These are phyloP conservation scores for Trichoderma hamatum DNA, from an alignment of 2,329 filamentous ascomycete species.

Conservation along the genomic window DNA sequence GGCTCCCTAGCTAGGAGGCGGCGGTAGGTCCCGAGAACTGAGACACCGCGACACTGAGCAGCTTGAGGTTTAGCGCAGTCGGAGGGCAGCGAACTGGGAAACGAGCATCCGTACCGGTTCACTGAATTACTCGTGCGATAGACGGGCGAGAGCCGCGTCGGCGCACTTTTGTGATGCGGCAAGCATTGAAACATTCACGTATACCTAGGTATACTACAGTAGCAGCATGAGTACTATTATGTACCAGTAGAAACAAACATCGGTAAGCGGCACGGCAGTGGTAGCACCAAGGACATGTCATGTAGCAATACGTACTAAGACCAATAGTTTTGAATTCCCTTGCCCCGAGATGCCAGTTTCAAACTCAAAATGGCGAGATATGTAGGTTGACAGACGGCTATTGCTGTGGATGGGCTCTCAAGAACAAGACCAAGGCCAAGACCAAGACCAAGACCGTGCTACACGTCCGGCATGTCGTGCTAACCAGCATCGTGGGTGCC, in stretches of 20 bases:
- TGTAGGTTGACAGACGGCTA: background rate
- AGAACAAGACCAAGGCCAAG: background rate
- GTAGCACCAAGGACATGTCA: background rate
- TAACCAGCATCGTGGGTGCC: background rate
- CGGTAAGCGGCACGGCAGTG: too few relatives aligned
- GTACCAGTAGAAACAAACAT: background rate
- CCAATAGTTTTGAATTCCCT: background rate
- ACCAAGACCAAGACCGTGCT: background rate
- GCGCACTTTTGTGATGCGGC: background rate
- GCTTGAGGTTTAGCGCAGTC: conserved; percentile 4
- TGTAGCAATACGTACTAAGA: background rate
- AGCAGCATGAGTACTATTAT: too few relatives aligned
- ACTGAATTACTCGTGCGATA: background rate
- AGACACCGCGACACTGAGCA: conserved; percentile 17
- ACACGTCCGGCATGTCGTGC: background rate
- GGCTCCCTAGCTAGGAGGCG: background rate
- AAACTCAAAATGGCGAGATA: background rate
- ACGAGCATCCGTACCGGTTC: background rate
- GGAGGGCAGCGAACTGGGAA: background rate
- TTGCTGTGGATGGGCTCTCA: background rate
- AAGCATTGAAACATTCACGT: background rate
- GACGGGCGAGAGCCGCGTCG: background rate
- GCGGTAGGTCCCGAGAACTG: conserved; percentile 21
- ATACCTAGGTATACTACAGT: background rate
- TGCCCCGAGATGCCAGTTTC: background rate